Percentiles rank a stretch among this genome's conserved stretches.
These are phyloP conservation scores for Durusdinium trenchii DNA, from an alignment of 73 alveolate genomes.

Conservation along the genomic window DNA sequence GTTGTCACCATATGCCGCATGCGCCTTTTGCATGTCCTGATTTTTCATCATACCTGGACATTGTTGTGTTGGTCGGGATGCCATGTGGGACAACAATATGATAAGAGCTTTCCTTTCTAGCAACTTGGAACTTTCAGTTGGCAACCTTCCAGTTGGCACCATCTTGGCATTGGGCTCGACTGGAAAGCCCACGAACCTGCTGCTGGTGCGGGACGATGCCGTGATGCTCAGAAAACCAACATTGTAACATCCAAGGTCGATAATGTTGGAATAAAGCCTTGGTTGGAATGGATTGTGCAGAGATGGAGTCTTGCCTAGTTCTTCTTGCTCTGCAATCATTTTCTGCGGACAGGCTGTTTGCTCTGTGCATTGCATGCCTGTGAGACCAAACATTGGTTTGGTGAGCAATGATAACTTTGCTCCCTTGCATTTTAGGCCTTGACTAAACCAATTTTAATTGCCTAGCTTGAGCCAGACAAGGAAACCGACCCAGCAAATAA, in stretches of 20 bases:
- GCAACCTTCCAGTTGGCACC: slow-evolving; percentile 56
- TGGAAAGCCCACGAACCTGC: slow-evolving; percentile 52
- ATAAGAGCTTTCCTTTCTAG: background rate
- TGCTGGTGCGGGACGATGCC: slow-evolving; percentile 61
- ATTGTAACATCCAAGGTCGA: background rate
- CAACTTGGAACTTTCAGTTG: background rate
- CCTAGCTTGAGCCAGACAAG: background rate
- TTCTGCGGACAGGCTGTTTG: background rate
- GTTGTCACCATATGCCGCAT: background rate
- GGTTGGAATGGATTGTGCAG: background rate
- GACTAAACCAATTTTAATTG: too few species aligned
- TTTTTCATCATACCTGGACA: background rate
- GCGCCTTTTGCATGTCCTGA: background rate
- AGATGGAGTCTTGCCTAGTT: background rate
- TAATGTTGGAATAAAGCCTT: background rate
- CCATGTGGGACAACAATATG: background rate
- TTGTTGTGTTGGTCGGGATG: background rate
- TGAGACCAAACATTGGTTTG: too few species aligned
- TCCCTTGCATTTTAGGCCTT: too few species aligned
- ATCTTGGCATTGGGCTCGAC: slow-evolving; percentile 64
- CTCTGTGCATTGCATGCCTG: background rate
- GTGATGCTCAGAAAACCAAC: background rate
- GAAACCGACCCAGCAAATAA: background rate
- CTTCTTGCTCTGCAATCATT: background rate
- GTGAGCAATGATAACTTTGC: too few species aligned